A percentile compares a stretch with the other conserved stretches of the same genome.
phyloP scores from a whole-genome alignment of 2,329 filamentous ascomycete species.

The Ascochyta pisi region DNA sequence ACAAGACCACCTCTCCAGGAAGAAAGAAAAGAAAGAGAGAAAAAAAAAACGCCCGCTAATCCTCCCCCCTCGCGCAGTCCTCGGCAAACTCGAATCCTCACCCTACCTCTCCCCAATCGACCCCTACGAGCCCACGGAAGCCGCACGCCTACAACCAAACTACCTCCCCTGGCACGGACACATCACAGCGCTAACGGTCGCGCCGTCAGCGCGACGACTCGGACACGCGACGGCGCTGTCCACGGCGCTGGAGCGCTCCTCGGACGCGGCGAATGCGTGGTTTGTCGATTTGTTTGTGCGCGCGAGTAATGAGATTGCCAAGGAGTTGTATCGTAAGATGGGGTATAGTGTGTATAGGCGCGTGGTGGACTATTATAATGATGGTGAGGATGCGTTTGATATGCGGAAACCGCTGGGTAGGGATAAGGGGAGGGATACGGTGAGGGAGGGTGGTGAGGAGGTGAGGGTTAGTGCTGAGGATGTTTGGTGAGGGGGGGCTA shows the following conservation, averaged over 20 bases:
- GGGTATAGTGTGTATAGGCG: conserved; percentile 88
- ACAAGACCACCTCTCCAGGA: too few species aligned
- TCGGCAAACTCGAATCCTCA: conserved; percentile 90
- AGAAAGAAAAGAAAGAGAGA: neutral
- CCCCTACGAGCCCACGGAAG: conserved; percentile 68
- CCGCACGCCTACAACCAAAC: conserved; percentile 57
- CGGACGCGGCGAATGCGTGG: conserved; percentile 84
- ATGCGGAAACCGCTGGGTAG: conserved; percentile 92
- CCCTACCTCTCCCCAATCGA: conserved; percentile 76
- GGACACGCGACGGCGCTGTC: conserved; percentile 87
- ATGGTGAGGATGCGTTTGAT: conserved; percentile 94
- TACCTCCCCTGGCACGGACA: conserved; percentile 99
- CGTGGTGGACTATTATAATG: conserved; percentile 91
- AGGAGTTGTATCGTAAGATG: conserved; percentile 86
- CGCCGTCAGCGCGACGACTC: conserved; percentile 81
- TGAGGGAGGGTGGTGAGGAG: conserved; percentile 80
- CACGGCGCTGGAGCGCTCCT: conserved; percentile 79
- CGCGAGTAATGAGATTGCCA: conserved; percentile 84
- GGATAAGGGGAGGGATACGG: conserved; percentile 76
- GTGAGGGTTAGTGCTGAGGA: conserved; percentile 81
- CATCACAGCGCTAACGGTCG: conserved; percentile 93
- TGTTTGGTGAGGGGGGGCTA: conserved; percentile 68
- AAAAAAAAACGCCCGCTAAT: neutral
- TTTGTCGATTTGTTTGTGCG: conserved; percentile 96
- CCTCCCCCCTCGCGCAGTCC: conserved; percentile 64